Base-by-base conservation (phyloP, 495 filamentous ascomycete species). In the Aspergillus bridgeri region DNA sequence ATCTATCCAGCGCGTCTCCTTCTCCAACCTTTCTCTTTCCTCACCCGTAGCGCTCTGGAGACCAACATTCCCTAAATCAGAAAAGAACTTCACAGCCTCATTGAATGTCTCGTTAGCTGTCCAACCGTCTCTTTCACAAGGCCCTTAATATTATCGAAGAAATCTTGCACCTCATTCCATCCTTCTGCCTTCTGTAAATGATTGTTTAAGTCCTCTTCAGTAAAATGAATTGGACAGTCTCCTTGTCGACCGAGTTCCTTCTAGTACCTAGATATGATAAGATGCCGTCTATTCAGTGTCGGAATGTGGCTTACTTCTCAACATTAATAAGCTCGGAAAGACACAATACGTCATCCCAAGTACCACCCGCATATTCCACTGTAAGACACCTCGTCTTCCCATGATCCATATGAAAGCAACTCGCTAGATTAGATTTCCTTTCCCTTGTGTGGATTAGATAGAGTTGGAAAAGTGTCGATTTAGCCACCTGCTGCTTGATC, bases 41-140 rank as follows among this genome's bases (percentile, higher is more conserved):
- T 65, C 45, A 2, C 60, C 67, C 51, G 46, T 62, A 50, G 65
- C 54, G 42, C 50, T 13, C 48, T 29, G 18, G 42, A 69, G 57
- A 17, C 60, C 62, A 21, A 43, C 17, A 59, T 67, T 43, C 23
- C 63, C 22, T 15, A 67, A 58, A 0, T 65, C 51, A 20, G 63
- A 58, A 48, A 72, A 67, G 25, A 72, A 61, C 13, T 65, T 22
- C 29, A 62, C 33, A 49, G 65, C 66, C 51, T 60, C 49, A 27
- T 72, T 63, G 42, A 64, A 72, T 3, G 67, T 70, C 24, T 66
- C 67, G 48, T 51, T 53, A 48, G 57, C 9, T 19, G 72, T 72
- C 73, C 73, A 78, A 2, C 71, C 72, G 48, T 78, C 72, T 48
- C 69, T 60, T 71, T 60, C 25, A 74, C 68, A 51, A 72, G 49